These are phyloP conservation scores for Lepidium campestre DNA, from an alignment of 441 rosid genomes.

Conservation along the genomic window DNA sequence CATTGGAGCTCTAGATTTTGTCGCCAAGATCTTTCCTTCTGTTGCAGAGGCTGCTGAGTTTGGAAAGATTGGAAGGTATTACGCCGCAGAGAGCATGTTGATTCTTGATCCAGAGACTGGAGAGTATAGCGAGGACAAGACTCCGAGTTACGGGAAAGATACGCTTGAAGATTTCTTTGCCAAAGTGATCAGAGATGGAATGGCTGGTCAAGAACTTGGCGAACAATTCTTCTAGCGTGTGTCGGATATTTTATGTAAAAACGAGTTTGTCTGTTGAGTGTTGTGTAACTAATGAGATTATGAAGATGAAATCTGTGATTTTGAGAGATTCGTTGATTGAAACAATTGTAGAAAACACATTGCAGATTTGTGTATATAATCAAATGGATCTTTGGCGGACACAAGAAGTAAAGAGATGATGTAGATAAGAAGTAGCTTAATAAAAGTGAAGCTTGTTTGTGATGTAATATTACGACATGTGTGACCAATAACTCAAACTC, in stretches of 20 bases:
- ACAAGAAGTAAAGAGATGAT: not conserved
- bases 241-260: not conserved
- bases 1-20: conserved; percentile 61
- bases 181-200: conserved; percentile 75
- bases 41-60: conserved; percentile 92
- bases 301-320: conserved; percentile 6
- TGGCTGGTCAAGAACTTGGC: conserved; percentile 92
- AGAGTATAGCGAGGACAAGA: conserved; percentile 75
- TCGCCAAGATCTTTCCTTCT: conserved; percentile 64
- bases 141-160: conserved; percentile 84
- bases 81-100: conserved; percentile 94
- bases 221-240: conserved; percentile 53
- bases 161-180: conserved; percentile 77
- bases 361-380: not conserved
- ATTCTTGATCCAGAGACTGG: conserved; percentile 75
- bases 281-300: conserved; percentile 6
- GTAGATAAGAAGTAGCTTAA: too few species aligned
- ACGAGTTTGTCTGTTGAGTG: not conserved
- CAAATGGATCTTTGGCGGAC: not conserved
- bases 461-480: not conserved
- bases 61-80: conserved; percentile 91
- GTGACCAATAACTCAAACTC: not conserved
- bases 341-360: not conserved
- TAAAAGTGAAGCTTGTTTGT: not conserved
- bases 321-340: conserved; percentile 5